A percentile compares a stretch with the other conserved stretches of the same genome.
phyloP scores from a whole-genome alignment of 2,329 filamentous ascomycete species.

The Xylaria sp. region DNA sequence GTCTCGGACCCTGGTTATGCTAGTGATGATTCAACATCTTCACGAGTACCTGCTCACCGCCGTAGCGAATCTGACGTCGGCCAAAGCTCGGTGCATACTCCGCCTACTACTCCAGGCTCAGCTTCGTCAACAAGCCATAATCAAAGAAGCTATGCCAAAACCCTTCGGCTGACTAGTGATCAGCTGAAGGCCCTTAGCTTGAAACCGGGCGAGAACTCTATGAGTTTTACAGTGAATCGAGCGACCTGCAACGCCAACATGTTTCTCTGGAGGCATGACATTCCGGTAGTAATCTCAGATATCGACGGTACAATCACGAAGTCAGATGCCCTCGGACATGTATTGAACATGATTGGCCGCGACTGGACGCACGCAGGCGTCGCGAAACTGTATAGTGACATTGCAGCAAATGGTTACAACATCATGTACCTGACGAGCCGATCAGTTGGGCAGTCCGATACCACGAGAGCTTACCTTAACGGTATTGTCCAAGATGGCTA shows the following conservation, averaged over 20 bases:
- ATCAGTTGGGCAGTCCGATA: slow-evolving; percentile 93
- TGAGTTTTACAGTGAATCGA: slow-evolving; percentile 96
- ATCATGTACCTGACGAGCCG: slow-evolving; percentile 97
- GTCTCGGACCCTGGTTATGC: slow-evolving; percentile 95
- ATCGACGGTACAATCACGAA: slow-evolving; percentile 99
- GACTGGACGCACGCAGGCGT: slow-evolving; percentile 99
- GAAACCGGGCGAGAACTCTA: slow-evolving; percentile 86
- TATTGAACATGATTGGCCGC: slow-evolving; percentile 94
- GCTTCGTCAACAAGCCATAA: slow-evolving; percentile 70
- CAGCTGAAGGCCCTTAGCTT: slow-evolving; percentile 89
- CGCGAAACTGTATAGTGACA: slow-evolving; percentile 96
- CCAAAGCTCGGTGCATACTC: slow-evolving; percentile 66
- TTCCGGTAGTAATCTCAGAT: slow-evolving; percentile 96
- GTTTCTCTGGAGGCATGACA: slow-evolving; percentile 92
- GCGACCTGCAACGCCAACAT: slow-evolving; percentile 92
- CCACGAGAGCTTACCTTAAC: slow-evolving; percentile 86
- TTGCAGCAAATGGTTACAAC: slow-evolving; percentile 95
- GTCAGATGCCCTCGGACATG: slow-evolving; percentile 92
- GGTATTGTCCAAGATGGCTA: slow-evolving; percentile 91
- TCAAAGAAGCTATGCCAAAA: slow-evolving; percentile 94
- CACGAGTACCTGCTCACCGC: slow-evolving; percentile 62
- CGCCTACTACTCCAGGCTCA: slow-evolving; percentile 76
- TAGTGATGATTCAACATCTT: slow-evolving; percentile 78
- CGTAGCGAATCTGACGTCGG: slow-evolving; percentile 75
- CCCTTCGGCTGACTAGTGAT: slow-evolving; percentile 91